Evolutionary conservation across 495 filamentous ascomycete species (phyloP).

Genomic region (Lasiosphaeris hirsuta): DNA sequence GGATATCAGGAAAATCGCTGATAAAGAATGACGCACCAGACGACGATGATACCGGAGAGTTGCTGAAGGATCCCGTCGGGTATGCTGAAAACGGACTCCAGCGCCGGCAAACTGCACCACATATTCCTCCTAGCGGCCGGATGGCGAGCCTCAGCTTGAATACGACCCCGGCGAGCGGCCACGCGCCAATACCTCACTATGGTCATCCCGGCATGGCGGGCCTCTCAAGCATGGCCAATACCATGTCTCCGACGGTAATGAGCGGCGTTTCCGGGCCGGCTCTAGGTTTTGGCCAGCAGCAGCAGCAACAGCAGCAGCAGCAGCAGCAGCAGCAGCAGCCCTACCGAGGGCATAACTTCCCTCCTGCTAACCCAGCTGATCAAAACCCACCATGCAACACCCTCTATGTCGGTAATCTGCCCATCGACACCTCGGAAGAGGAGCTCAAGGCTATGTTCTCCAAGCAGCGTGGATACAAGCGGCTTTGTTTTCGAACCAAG

Average conservation of each 20-base stretch:
- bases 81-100: constrained; percentile 73
- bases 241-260: constrained; percentile 60
- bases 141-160: constrained; percentile 70
- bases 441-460: constrained; percentile 94
- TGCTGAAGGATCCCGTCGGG: constrained; percentile 78
- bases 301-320: no score
- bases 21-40: constrained; percentile 79
- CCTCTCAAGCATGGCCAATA: constrained; percentile 45
- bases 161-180: constrained; percentile 49
- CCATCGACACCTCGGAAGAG: constrained; percentile 91
- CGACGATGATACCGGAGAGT: constrained; percentile 78
- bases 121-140: constrained; percentile 62
- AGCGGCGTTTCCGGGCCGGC: constrained; percentile 31
- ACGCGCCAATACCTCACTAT: constrained; percentile 52
- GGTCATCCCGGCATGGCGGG: constrained; percentile 42
- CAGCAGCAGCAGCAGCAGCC: constrained; percentile 34
- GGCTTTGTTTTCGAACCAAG: constrained; percentile 96
- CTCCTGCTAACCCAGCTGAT: constrained; percentile 91
- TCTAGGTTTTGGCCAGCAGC: constrained; percentile 48
- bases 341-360: constrained; percentile 65
- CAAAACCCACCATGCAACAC: constrained; percentile 99
- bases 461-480: constrained; percentile 92
- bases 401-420: constrained; percentile 93
- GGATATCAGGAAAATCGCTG: constrained; percentile 74
- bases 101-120: constrained; percentile 72